phyloP scores from a whole-genome alignment of 805 yeast species.

The Candida ortonii region DNA sequence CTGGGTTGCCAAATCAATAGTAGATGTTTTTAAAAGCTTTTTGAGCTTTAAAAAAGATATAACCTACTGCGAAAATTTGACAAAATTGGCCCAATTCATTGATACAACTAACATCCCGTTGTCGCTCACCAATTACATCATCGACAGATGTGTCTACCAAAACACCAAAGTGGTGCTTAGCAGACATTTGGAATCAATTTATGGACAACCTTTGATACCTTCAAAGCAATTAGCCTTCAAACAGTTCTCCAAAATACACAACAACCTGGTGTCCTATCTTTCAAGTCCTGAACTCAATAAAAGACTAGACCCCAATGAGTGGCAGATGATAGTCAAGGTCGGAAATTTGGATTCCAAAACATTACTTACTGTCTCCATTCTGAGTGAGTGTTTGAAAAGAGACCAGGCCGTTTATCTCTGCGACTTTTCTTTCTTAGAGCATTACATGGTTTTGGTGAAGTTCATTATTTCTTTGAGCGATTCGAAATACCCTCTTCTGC shows the following conservation, averaged over 20 bases:
- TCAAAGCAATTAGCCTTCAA: conserved; percentile 25
- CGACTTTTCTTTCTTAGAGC: conserved; percentile 49
- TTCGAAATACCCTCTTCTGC: conserved; percentile 29
- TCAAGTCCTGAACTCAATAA: conserved; percentile 26
- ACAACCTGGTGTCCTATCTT: conserved; percentile 33
- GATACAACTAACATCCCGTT: conserved; percentile 79
- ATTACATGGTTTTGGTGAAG: conserved; percentile 30
- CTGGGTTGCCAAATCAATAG: conserved; percentile 79
- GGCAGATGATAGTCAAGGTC: conserved; percentile 30
- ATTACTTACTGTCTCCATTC: conserved; percentile 39
- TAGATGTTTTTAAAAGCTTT: conserved; percentile 67
- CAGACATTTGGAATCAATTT: conserved; percentile 34
- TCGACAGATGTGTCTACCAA: conserved; percentile 51
- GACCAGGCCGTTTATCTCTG: conserved; percentile 50
- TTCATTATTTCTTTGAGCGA: conserved; percentile 29
- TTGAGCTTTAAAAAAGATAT: conserved; percentile 25
- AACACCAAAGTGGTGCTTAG: conserved; percentile 53
- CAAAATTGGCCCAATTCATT: conserved; percentile 44
- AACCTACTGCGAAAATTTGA: conserved; percentile 36
- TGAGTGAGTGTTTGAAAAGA: conserved; percentile 44
- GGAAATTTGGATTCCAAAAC: conserved; percentile 26
- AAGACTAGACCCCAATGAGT: conserved; percentile 22
- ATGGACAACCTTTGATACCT: conserved; percentile 30
- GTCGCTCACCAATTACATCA: conserved; percentile 66
- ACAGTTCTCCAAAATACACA: conserved; percentile 33